These are phyloP conservation scores for Dimargaris cristalligena DNA, from an alignment of 192 early-diverging fungal genomes.

Conservation along the genomic window DNA sequence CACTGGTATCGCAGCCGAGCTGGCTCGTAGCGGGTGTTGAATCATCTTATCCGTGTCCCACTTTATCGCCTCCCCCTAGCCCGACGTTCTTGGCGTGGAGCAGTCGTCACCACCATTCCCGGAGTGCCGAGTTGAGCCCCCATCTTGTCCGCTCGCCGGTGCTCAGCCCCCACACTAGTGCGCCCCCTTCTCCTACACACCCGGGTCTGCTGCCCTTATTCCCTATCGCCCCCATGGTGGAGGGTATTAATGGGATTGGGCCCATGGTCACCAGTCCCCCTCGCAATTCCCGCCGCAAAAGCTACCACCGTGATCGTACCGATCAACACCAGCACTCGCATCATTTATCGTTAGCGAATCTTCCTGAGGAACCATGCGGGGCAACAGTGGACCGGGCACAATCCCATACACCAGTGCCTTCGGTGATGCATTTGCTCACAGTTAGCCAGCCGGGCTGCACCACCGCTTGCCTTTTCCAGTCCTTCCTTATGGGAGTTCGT, in stretches of 20 bases:
- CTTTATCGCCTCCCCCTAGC: too few relatives aligned
- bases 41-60: neutral
- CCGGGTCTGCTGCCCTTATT: neutral
- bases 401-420: neutral
- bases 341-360: neutral
- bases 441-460: conserved; percentile 7
- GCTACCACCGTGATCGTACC: neutral
- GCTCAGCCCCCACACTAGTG: neutral
- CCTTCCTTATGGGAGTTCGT: neutral
- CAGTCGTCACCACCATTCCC: neutral
- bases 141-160: neutral
- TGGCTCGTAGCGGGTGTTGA: neutral
- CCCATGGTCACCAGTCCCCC: neutral
- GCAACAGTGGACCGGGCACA: neutral
- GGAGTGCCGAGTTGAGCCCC: neutral
- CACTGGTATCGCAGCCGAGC: neutral
- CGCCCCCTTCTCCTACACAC: neutral
- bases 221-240: neutral
- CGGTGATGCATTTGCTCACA: neutral
- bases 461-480: neutral
- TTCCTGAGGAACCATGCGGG: neutral
- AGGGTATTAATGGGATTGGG: neutral
- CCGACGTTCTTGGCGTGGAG: neutral
- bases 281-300: neutral
- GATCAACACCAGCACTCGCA: too few relatives aligned